These are phyloP conservation scores for Backusella australiensis DNA, from an alignment of 192 early-diverging fungal species.

Conservation along the genomic window DNA sequence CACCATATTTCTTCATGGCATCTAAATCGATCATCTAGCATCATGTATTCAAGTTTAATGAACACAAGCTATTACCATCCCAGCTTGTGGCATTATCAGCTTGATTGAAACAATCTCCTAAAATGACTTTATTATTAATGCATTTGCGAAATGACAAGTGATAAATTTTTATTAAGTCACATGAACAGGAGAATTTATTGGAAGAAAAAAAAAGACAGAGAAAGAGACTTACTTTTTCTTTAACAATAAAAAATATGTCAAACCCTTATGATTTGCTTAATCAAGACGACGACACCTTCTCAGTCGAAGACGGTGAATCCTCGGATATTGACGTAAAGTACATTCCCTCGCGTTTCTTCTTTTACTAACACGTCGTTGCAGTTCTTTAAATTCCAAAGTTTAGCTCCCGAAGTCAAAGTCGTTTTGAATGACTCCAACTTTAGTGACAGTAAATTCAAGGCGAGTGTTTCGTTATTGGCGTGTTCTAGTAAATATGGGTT, in stretches of 20 bases:
- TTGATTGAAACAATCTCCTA: too few species aligned
- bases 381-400: background rate
- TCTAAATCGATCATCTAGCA: too few species aligned
- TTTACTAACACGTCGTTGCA: background rate
- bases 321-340: background rate
- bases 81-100: too few species aligned
- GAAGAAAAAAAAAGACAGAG: background rate
- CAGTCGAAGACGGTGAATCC: background rate
- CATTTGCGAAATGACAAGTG: background rate
- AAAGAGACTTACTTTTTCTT: background rate
- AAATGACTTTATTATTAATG: too few species aligned
- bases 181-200: too few species aligned
- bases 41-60: too few species aligned
- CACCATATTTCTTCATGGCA: too few species aligned
- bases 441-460: background rate
- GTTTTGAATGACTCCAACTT: background rate
- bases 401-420: background rate
- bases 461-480: background rate
- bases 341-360: background rate
- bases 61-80: too few species aligned
- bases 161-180: background rate
- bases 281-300: background rate
- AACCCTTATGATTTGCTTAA: background rate
- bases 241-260: background rate
- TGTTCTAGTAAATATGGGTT: background rate